These are phyloP conservation scores for Ramaria sp. DNA, from an alignment of 768 basidiomycete genomes.

Conservation along the genomic window DNA sequence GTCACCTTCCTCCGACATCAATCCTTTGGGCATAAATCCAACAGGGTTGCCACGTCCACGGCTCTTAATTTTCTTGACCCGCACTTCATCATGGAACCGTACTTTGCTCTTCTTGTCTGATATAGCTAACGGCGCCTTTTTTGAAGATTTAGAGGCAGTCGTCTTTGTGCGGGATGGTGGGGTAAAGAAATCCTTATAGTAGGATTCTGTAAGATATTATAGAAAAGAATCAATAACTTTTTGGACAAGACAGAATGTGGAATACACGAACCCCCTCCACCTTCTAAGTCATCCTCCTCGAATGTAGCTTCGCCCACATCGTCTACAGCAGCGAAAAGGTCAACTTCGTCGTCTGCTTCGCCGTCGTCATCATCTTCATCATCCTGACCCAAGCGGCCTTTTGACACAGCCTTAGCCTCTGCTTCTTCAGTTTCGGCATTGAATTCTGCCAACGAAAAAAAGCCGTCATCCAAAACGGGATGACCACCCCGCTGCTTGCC, in stretches of 20 bases:
- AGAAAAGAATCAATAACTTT: not conserved
- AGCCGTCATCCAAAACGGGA: conserved; percentile 70
- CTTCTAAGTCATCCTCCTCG: conserved; percentile 36
- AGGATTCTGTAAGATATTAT: conserved; percentile 35
- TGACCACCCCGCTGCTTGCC: conserved; percentile 20
- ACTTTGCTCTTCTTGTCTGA: conserved; percentile 35
- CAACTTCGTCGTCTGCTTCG: conserved; percentile 36
- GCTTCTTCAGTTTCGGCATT: conserved; percentile 75
- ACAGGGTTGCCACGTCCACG: conserved; percentile 56
- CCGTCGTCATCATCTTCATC: conserved; percentile 39
- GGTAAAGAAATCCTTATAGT: conserved; percentile 76
- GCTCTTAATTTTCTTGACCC: conserved; percentile 70
- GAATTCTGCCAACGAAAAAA: conserved; percentile 83
- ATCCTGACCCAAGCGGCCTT: conserved; percentile 44
- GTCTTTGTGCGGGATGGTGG: conserved; percentile 30
- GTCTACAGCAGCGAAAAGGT: conserved; percentile 57
- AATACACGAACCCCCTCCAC: conserved; percentile 28
- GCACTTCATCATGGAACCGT: conserved; percentile 71
- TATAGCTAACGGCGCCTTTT: not conserved
- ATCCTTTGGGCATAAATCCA: conserved; percentile 25
- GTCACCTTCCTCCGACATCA: conserved; percentile 31
- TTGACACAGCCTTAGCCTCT: conserved; percentile 52
- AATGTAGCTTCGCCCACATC: conserved; percentile 22
- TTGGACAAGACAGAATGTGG: not conserved
- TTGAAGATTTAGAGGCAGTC: not conserved